These are phyloP conservation scores for Rhynchospora tenuis DNA, from an alignment of 176 grass and related monocot species.

Conservation along the genomic window DNA sequence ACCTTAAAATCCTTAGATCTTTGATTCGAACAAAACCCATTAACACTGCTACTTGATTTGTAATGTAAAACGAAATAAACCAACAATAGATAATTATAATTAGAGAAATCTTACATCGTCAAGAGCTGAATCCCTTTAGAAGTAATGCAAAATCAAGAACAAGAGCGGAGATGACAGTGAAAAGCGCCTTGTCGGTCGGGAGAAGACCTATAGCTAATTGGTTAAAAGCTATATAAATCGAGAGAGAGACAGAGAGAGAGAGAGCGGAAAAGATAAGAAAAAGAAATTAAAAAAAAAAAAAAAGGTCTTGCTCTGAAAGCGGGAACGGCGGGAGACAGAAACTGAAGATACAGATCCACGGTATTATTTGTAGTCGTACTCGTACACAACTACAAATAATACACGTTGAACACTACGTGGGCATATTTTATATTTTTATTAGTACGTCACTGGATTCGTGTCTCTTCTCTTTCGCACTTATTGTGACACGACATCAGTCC, in stretches of 20 bases:
- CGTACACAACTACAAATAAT: neutral
- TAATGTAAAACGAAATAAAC: neutral
- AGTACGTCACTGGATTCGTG: neutral
- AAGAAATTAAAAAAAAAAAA: neutral
- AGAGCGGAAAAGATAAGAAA: neutral
- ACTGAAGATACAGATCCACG: neutral
- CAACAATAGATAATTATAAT: neutral
- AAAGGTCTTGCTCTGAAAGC: neutral
- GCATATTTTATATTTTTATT: neutral
- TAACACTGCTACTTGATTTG: neutral
- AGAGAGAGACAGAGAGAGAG: neutral
- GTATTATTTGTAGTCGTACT: no score
- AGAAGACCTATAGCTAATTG: neutral
- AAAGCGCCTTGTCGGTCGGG: neutral
- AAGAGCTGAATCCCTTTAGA: neutral
- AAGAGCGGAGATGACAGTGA: neutral
- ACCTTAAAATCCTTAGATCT: neutral
- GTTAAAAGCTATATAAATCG: neutral
- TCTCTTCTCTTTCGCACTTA: neutral
- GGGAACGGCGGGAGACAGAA: slow-evolving; percentile 26
- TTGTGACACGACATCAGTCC: neutral
- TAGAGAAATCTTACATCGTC: slow-evolving; percentile 3
- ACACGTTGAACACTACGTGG: neutral
- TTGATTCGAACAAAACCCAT: neutral
- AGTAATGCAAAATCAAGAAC: neutral